Evolutionary conservation across 2,329 filamentous ascomycete genomes (phyloP).

Genomic region (Rasamsonia emersonii): DNA sequence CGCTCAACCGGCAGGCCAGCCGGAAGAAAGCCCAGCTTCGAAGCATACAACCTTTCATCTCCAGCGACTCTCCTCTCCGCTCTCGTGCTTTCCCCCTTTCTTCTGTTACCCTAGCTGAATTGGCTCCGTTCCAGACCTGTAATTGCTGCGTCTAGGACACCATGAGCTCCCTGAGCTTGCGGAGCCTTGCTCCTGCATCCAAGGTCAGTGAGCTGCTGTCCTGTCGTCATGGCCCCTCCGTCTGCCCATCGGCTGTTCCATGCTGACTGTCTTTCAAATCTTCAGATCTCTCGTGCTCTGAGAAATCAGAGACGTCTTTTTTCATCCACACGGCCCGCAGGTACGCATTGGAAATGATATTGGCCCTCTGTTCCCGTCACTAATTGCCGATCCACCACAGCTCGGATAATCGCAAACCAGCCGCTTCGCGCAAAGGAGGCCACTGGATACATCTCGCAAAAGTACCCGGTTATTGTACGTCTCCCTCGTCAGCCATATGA

Average conservation of each 20-base stretch:
- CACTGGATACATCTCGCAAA: slow-evolving; percentile 72
- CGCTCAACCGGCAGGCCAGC: slow-evolving; percentile 14
- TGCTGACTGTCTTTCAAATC: slow-evolving; percentile 16
- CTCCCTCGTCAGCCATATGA: slow-evolving; percentile 6
- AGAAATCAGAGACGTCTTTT: slow-evolving; percentile 66
- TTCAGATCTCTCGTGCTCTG: slow-evolving; percentile 55
- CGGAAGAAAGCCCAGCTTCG: slow-evolving; percentile 18
- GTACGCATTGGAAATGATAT: slow-evolving; percentile 42
- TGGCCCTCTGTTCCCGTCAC: slow-evolving; percentile 11
- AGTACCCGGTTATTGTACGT: slow-evolving; percentile 89
- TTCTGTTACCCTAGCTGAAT: slow-evolving; percentile 15
- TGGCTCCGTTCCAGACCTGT: slow-evolving; percentile 8
- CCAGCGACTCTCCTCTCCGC: slow-evolving; percentile 15
- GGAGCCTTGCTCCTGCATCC: slow-evolving; percentile 41
- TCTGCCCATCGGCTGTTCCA: slow-evolving; percentile 8
- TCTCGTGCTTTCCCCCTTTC: slow-evolving; percentile 13
- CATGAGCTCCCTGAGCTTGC: slow-evolving; percentile 43
- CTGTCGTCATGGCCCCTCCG: slow-evolving; percentile 12
- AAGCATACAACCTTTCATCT: slow-evolving; percentile 4
- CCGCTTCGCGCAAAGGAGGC: slow-evolving; percentile 91
- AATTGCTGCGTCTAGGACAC: slow-evolving; percentile 20
- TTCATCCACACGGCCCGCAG: slow-evolving; percentile 73
- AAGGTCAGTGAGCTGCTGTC: slow-evolving; percentile 36
- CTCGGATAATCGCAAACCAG: slow-evolving; percentile 76
- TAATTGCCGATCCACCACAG: slow-evolving; percentile 37